Conservation (phyloP, 2,329 filamentous ascomycete genomes). For the Aspergillus tanneri region DNA sequence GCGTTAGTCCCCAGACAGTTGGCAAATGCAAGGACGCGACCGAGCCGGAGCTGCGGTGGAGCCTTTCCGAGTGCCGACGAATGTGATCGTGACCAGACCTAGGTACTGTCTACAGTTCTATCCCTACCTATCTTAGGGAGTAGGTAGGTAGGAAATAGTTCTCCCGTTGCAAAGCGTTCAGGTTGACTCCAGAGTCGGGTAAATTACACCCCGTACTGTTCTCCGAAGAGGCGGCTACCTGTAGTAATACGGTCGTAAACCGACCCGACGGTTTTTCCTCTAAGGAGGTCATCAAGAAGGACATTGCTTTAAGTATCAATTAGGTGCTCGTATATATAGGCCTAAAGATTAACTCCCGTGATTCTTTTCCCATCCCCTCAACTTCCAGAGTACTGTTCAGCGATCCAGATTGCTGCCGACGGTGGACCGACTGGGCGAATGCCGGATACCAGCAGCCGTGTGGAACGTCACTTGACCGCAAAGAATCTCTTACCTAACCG, state of each 20-base stretch:
- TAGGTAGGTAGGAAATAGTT: no score
- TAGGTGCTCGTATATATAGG: no score
- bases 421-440: background rate
- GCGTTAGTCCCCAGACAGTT: constrained; percentile 17
- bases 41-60: constrained; percentile 21
- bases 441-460: constrained; percentile 25
- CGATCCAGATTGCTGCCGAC: background rate
- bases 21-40: constrained; percentile 15
- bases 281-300: no score
- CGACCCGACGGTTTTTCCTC: no score
- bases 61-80: constrained; percentile 24
- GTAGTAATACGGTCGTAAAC: no score
- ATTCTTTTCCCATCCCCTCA: no score
- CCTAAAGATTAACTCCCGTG: no score
- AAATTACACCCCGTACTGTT: constrained; percentile 13
- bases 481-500: constrained; percentile 22
- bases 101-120: no score
- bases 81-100: no score
- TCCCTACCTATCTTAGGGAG: no score
- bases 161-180: background rate
- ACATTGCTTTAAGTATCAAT: no score
- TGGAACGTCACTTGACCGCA: constrained; percentile 23
- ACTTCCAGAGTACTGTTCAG: no score
- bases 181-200: constrained; percentile 10
- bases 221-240: constrained; percentile 2